Evolutionary conservation across 2,329 filamentous ascomycete species (phyloP), one percentile per base, ranked within the genome.

Genomic region (Penicillium sp.): DNA sequence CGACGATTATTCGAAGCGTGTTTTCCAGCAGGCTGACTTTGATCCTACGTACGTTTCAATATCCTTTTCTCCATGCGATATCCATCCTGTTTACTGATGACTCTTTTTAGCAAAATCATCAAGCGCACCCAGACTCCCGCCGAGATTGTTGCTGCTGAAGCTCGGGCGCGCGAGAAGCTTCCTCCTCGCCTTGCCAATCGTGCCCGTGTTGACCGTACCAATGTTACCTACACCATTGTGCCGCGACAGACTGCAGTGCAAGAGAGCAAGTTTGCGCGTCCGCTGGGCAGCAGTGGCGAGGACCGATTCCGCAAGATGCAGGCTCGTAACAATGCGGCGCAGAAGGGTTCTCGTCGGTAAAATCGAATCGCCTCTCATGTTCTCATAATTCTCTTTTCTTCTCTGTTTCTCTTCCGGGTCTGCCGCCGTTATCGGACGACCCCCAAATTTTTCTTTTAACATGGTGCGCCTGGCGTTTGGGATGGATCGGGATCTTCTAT

Each of bases 1-100:
- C 64, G 93, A 97, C 71, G 93, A 97, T 77, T 97, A 96, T 82
- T 93, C 92, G 80, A 95, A 97, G 83, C 88, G 91, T 64, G 83
- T 85, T 54, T 84, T 87, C 68, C 80, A 83, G 57, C 82, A 84
- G 63, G 84, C 82, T 28, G 82, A 83, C 35, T 89, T 86, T 71
- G 87, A 89, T 73, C 86, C 86, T 65, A 81, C 76, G 78, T 80
- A 77, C 64, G 78, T 74, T 51, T 22, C 17, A 12, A 26, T 55
- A 63, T 9, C 51, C 60, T 24, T 60, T 35, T 7, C 26, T 26
- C 64, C 38, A 3, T 24, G 19, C 35, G 40, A 55, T 59, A 40
- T 54, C 49, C 50, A 28, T 2, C 53, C 49, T 10, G 4, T 30
- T 37, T 59, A 62, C 64, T 73, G 58, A 72, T 60, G 37, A 12